Evolutionary conservation across 2,329 filamentous ascomycete species (phyloP).

Genomic region (Microdochium paspali): DNA sequence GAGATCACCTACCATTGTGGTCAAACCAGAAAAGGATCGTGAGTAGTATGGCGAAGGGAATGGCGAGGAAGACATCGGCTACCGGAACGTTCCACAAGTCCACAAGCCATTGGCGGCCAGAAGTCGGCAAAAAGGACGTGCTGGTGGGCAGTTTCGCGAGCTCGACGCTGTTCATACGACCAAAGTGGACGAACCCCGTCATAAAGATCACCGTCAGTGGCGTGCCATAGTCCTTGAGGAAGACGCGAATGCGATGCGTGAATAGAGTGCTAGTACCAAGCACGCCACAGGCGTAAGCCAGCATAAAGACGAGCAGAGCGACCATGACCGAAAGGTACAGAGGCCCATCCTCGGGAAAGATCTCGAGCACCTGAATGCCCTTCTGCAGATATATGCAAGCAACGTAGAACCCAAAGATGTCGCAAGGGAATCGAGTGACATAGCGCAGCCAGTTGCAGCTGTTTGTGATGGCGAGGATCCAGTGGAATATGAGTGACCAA

Average conservation of each 20-base stretch:
- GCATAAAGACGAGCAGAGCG: constrained; percentile 67
- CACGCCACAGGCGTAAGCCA: constrained; percentile 64
- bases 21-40: constrained; percentile 87
- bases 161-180: constrained; percentile 64
- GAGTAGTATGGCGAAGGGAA: constrained; percentile 77
- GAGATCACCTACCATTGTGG: constrained; percentile 57
- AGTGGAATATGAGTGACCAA: constrained; percentile 81
- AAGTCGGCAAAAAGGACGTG: constrained; percentile 70
- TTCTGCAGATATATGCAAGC: constrained; percentile 89
- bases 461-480: constrained; percentile 74
- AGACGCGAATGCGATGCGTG: constrained; percentile 65
- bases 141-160: constrained; percentile 67
- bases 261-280: constrained; percentile 66
- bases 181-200: constrained; percentile 80
- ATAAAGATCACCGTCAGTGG: constrained; percentile 80
- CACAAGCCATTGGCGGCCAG: constrained; percentile 65
- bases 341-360: constrained; percentile 57
- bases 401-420: constrained; percentile 91
- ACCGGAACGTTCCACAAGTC: constrained; percentile 71
- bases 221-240: constrained; percentile 84
- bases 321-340: constrained; percentile 75
- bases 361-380: constrained; percentile 74
- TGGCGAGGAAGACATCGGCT: constrained; percentile 68
- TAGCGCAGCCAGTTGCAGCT: constrained; percentile 83
- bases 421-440: constrained; percentile 84